phyloP scores from a whole-genome alignment of 805 yeast species.

The Wickerhamiella parazyma region DNA sequence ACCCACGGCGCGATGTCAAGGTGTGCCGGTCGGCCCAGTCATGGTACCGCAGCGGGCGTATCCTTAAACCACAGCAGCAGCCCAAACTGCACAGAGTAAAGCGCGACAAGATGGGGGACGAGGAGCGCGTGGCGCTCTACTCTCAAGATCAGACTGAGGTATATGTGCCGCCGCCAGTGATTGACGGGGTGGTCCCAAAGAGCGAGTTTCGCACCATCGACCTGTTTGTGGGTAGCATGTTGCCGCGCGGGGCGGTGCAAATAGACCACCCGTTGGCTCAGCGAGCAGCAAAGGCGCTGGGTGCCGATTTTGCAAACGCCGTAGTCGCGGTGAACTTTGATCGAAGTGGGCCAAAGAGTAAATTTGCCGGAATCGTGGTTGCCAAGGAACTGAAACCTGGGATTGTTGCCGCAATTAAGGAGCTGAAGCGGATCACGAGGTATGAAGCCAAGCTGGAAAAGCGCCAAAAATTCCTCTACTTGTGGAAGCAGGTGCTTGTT shows the following conservation, averaged over 20 bases:
- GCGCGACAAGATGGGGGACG: constrained; percentile 17
- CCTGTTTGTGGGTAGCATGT: constrained; percentile 61
- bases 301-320: constrained; percentile 74
- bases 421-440: constrained; percentile 41
- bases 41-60: constrained; percentile 76
- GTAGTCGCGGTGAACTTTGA: constrained; percentile 74
- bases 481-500: constrained; percentile 27
- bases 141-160: constrained; percentile 65
- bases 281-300: constrained; percentile 56
- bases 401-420: neutral
- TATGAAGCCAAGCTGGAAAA: constrained; percentile 34
- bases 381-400: constrained; percentile 30
- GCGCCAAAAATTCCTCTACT: constrained; percentile 22
- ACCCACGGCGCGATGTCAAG: constrained; percentile 50
- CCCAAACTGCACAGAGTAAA: constrained; percentile 35
- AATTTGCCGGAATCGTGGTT: constrained; percentile 63
- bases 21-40: constrained; percentile 58
- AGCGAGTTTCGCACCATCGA: constrained; percentile 80
- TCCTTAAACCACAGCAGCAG: constrained; percentile 54
- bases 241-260: constrained; percentile 66
- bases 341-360: constrained; percentile 34
- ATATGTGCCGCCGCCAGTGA: constrained; percentile 52
- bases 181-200: constrained; percentile 54
- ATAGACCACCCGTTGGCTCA: constrained; percentile 39
- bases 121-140: constrained; percentile 35